phyloP scores from a whole-genome alignment of 768 basidiomycete species.

The Daedalea quercina region DNA sequence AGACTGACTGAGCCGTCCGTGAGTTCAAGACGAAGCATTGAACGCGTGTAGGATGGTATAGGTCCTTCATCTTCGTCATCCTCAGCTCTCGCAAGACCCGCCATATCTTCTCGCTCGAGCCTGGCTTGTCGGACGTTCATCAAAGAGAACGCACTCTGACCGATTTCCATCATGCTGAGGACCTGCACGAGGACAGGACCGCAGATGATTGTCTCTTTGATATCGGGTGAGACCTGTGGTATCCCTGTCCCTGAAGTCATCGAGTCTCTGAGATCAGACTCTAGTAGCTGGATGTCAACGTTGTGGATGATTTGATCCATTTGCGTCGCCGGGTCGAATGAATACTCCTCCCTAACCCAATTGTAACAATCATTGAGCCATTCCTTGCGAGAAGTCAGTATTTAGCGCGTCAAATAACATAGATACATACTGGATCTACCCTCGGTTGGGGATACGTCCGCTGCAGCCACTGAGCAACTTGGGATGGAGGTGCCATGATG shows the following conservation, averaged over 20 bases:
- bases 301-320: slow-evolving; percentile 46
- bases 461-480: slow-evolving; percentile 47
- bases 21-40: slow-evolving; percentile 70
- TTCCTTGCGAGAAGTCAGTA: slow-evolving; percentile 38
- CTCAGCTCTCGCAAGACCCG: slow-evolving; percentile 37
- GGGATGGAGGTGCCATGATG: slow-evolving; percentile 23
- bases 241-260: slow-evolving; percentile 68
- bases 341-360: slow-evolving; percentile 48
- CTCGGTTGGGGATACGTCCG: slow-evolving; percentile 51
- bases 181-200: slow-evolving; percentile 73
- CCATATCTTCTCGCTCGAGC: slow-evolving; percentile 47
- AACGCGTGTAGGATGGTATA: slow-evolving; percentile 74
- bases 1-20: slow-evolving; percentile 70
- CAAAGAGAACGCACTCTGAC: slow-evolving; percentile 74
- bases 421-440: slow-evolving; percentile 46
- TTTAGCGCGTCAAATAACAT: not conserved
- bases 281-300: slow-evolving; percentile 61
- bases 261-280: slow-evolving; percentile 68
- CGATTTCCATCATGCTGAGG: slow-evolving; percentile 74
- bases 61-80: slow-evolving; percentile 55
- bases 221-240: slow-evolving; percentile 34
- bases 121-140: slow-evolving; percentile 63
- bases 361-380: slow-evolving; percentile 72
- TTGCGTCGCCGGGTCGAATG: slow-evolving; percentile 39
- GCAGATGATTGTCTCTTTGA: slow-evolving; percentile 29